These are phyloP conservation scores for Daldinia caldariorum DNA, from an alignment of 495 filamentous ascomycete species.

Conservation along the genomic window DNA sequence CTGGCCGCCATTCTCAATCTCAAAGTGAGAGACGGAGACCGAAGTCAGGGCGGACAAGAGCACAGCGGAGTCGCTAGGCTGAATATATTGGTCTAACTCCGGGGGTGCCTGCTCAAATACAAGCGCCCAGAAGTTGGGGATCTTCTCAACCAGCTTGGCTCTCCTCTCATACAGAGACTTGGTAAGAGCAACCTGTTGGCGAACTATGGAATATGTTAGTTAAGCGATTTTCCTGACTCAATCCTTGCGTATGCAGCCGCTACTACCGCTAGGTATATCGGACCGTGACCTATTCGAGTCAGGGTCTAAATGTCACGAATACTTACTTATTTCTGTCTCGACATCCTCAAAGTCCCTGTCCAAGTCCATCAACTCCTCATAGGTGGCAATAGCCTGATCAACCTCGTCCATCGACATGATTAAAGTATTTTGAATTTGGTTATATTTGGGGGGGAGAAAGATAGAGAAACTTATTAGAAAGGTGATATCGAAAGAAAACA, in stretches of 20 bases:
- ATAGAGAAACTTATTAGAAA: neutral
- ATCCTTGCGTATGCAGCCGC: neutral
- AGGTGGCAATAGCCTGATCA: conserved; percentile 57
- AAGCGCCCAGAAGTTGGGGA: conserved; percentile 87
- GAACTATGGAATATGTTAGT: conserved; percentile 56
- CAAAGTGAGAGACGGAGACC: conserved; percentile 78
- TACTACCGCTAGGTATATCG: too few species aligned
- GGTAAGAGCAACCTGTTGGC: conserved; percentile 62
- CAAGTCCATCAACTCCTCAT: conserved; percentile 67
- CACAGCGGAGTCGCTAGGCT: conserved; percentile 74
- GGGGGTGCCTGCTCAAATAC: conserved; percentile 84
- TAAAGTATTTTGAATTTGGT: conserved; percentile 5
- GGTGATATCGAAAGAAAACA: conserved; percentile 3
- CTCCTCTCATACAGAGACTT: conserved; percentile 77
- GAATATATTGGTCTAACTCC: conserved; percentile 86
- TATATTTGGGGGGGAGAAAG: neutral
- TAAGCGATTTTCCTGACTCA: neutral
- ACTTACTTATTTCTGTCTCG: conserved; percentile 75
- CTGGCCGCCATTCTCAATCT: conserved; percentile 67
- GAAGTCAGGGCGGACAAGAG: conserved; percentile 68
- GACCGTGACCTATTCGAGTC: neutral
- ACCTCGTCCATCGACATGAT: conserved; percentile 54
- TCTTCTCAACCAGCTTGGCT: conserved; percentile 69
- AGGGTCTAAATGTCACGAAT: neutral
- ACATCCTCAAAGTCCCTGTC: conserved; percentile 77